A percentile compares a stretch with the other conserved stretches of the same genome.
phyloP scores from a whole-genome alignment of 2,329 filamentous ascomycete genomes.

The Monosporascus sp. region DNA sequence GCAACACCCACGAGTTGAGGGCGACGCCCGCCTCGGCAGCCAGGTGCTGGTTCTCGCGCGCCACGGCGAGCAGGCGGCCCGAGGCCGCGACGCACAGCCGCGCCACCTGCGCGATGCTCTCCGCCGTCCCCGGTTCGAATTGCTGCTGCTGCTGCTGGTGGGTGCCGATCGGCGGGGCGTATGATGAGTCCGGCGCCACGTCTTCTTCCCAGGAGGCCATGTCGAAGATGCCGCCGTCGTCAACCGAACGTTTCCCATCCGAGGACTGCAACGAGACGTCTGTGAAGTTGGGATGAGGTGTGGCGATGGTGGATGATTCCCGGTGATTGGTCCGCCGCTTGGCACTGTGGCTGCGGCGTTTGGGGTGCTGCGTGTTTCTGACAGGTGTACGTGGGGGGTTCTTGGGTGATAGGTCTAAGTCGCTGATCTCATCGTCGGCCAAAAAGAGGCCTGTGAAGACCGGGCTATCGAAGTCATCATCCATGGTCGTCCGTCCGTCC shows the following conservation, averaged over 20 bases:
- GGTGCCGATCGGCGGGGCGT: background rate
- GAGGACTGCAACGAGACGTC: no score
- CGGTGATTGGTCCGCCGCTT: background rate
- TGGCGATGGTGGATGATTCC: no score
- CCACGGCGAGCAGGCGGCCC: constrained; percentile 7
- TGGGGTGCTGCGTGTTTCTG: background rate
- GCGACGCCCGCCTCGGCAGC: constrained; percentile 2
- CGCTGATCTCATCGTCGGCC: constrained; percentile 5
- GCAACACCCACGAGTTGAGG: constrained; percentile 10
- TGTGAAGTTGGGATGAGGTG: no score
- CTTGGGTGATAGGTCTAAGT: constrained; percentile 3
- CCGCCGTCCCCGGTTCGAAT: background rate
- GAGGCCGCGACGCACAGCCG: constrained; percentile 10
- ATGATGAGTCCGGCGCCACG: background rate
- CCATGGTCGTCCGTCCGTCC: background rate
- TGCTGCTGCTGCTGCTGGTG: background rate
- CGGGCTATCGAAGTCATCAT: background rate
- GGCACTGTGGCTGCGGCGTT: background rate
- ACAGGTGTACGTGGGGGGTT: background rate
- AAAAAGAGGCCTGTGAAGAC: constrained; percentile 2
- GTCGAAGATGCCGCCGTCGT: background rate
- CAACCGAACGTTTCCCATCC: background rate
- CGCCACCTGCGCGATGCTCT: constrained; percentile 1
- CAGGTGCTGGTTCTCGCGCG: constrained; percentile 11
- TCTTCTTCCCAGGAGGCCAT: background rate